A percentile compares a stretch with the other conserved stretches of the same genome.
Conservation (phyloP, 768 basidiomycete species). For the Boletus tylopilopsis region DNA sequence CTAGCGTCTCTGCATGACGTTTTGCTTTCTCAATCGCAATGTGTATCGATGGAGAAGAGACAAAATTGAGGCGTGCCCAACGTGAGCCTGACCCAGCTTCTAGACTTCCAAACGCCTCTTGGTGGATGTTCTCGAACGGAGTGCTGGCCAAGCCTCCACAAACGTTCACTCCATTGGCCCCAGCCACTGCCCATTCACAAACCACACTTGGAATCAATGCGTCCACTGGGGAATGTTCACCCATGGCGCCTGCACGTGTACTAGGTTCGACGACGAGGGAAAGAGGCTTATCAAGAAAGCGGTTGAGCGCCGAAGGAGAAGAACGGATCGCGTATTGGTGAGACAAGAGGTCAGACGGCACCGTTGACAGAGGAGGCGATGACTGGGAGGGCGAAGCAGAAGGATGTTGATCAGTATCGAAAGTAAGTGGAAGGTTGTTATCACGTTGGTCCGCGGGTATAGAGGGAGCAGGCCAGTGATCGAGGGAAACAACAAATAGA, state of each 20-base stretch:
- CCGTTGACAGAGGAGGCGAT: constrained; percentile 6
- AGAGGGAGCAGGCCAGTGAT: constrained; percentile 53
- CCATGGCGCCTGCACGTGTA: constrained; percentile 79
- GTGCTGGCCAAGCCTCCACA: constrained; percentile 53
- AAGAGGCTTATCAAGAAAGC: constrained; percentile 89
- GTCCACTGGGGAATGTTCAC: constrained; percentile 89
- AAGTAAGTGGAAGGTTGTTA: constrained; percentile 29
- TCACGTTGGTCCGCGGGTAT: constrained; percentile 18
- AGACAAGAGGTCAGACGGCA: constrained; percentile 46
- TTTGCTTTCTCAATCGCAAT: constrained; percentile 58
- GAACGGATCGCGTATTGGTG: constrained; percentile 75
- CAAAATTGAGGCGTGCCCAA: constrained; percentile 75
- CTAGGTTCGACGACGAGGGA: constrained; percentile 82
- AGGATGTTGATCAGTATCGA: constrained; percentile 25
- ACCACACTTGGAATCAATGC: constrained; percentile 87
- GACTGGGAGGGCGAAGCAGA: constrained; percentile 3
- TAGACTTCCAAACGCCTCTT: constrained; percentile 4
- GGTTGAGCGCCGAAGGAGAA: constrained; percentile 63
- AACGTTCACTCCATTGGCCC: constrained; percentile 12
- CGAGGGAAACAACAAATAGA: constrained; percentile 77
- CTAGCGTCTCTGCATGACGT: constrained; percentile 50
- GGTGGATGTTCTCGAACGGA: constrained; percentile 8
- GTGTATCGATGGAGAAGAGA: constrained; percentile 55
- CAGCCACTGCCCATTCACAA: constrained; percentile 71
- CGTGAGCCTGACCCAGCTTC: constrained; percentile 17